A percentile compares a stretch with the other conserved stretches of the same genome.
Conservation (phyloP, 805 yeast genomes). For the Kluyveromyces aestuarii region DNA sequence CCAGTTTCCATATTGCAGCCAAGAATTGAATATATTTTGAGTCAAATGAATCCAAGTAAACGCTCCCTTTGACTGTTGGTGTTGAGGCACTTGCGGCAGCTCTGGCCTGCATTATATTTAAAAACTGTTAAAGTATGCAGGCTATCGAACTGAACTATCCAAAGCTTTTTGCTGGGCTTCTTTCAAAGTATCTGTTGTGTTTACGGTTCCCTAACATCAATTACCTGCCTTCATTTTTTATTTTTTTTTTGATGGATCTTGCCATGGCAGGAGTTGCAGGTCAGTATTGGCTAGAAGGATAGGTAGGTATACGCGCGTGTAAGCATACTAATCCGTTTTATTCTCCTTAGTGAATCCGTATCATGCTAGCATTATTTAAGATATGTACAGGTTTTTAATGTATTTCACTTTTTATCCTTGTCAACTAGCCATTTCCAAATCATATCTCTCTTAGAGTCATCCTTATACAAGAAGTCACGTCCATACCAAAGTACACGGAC, state of each 20-base stretch:
- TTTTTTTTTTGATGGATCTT: neutral
- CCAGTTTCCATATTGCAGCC: conserved; percentile 42
- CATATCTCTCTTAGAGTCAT: conserved; percentile 33
- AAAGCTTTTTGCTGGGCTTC: neutral
- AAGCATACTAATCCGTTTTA: too few species aligned
- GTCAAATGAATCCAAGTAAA: conserved; percentile 40
- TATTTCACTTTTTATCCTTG: conserved; percentile 30
- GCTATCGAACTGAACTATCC: neutral
- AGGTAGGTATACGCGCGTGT: too few species aligned
- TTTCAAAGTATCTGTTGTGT: neutral
- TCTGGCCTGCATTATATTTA: conserved; percentile 19
- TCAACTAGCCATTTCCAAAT: conserved; percentile 50
- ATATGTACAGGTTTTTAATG: conserved; percentile 3
- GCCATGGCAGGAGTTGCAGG: too few species aligned
- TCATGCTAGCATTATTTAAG: neutral
- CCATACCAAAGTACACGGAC: conserved; percentile 15
- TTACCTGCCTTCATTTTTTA: neutral
- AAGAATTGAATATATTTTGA: conserved; percentile 51
- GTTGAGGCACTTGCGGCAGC: conserved; percentile 31
- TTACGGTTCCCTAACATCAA: neutral
- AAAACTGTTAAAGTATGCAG: too few species aligned
- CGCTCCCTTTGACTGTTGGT: conserved; percentile 26
- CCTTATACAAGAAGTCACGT: conserved; percentile 12
- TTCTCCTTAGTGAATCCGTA: neutral
- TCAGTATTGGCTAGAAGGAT: too few species aligned